Base-by-base conservation (phyloP, 352 stramenopile species). In the Pythium chondricola region DNA sequence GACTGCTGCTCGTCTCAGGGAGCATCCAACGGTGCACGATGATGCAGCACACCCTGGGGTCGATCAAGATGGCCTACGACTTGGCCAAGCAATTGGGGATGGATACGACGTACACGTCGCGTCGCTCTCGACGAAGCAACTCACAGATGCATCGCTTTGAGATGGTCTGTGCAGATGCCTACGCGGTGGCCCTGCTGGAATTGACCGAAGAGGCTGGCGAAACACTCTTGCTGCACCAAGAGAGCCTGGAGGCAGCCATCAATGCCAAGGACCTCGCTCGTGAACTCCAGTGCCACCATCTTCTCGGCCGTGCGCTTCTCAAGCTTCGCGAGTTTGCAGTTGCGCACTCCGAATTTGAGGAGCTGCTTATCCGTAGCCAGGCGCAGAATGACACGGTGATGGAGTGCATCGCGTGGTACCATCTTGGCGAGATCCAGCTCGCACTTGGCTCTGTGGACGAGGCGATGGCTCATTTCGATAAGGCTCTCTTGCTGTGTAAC, bases 321-420 rank as follows among this genome's bases (percentile, higher is more conserved):
- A 52, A 60, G 2, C 65, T 72, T 40, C 43, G 65, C n/a, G 60
- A 81, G 22, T 60, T 51, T 9, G 67, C 75, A 4, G 44, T 65
- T 3, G 71, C 72, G 6, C 56, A 67, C 11, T 52, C 45, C 17
- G 65, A 84, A 39, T 74, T 86, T 13, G 24, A 42, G 3, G 58
- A 69, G 46, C 40, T 83, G 27, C 43, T 83, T 6, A 36, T 54
- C 17, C 63, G 67, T 10, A 80, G 67, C 51, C 58, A 64, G 4
- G 30, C 49, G 21, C 26, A 77, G 8, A 65, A 64, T 1, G 58
- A 84, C 35, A 51, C 56, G 4, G 32, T 49, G n/a, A 67, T 83
- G 48, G 71, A 79, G 48, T 67, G 62, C 11, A 40, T 84, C 24
- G 66, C 70, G 24, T 56, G 72, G 40, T 84, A 72, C 52, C 59